phyloP scores from a whole-genome alignment of 1,284 basidiomycete species.

The Boletus sp. region DNA sequence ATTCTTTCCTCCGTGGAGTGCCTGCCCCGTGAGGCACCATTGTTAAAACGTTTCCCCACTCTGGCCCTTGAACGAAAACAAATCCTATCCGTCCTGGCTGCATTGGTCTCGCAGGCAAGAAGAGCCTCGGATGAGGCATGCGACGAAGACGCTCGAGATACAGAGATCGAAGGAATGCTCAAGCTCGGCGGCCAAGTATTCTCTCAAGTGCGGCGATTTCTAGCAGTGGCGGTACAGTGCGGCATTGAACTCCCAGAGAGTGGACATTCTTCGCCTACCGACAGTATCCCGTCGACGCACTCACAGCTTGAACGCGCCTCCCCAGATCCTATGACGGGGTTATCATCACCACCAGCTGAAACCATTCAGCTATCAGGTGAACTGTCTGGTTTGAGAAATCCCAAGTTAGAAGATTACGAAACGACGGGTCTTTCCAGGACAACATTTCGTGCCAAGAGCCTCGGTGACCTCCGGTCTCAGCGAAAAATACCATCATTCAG shows the following conservation, averaged over 20 bases:
- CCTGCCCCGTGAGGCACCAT: slow-evolving; percentile 75
- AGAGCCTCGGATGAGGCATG: slow-evolving; percentile 60
- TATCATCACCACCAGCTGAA: slow-evolving; percentile 17
- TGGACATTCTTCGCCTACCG: slow-evolving; percentile 38
- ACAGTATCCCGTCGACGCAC: slow-evolving; percentile 33
- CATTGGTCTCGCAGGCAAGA: slow-evolving; percentile 82
- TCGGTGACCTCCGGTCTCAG: slow-evolving; percentile 48
- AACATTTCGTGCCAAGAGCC: slow-evolving; percentile 47
- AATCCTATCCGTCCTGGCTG: slow-evolving; percentile 79
- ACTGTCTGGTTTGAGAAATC: slow-evolving; percentile 12
- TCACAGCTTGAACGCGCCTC: slow-evolving; percentile 16
- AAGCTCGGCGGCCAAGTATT: slow-evolving; percentile 71
- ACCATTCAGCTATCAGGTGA: slow-evolving; percentile 9
- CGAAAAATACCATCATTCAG: slow-evolving; percentile 27
- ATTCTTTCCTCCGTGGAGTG: slow-evolving; percentile 85
- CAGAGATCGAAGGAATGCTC: slow-evolving; percentile 70
- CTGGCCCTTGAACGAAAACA: slow-evolving; percentile 79
- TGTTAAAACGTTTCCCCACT: slow-evolving; percentile 63
- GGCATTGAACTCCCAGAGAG: slow-evolving; percentile 72
- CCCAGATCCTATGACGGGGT: slow-evolving; percentile 16
- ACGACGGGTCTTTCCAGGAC: slow-evolving; percentile 29
- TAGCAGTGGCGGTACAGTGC: slow-evolving; percentile 73
- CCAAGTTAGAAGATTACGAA: slow-evolving; percentile 22
- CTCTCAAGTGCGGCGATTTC: slow-evolving; percentile 64
- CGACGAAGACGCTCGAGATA: slow-evolving; percentile 47